Evolutionary conservation across 2,329 filamentous ascomycete species (phyloP).

Genomic region (Cercospora citrullina): DNA sequence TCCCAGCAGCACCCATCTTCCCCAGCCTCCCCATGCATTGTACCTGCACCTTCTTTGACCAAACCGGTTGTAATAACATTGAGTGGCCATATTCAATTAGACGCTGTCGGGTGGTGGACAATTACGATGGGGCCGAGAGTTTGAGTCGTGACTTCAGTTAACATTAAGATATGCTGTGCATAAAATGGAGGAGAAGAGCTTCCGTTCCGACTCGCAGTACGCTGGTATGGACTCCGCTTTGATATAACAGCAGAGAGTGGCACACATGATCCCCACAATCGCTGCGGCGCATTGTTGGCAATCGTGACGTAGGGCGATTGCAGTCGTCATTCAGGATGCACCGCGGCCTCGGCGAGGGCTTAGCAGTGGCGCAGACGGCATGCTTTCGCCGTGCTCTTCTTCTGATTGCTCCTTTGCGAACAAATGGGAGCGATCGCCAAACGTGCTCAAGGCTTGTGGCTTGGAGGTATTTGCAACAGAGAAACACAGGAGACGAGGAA

Average conservation of each 20-base stretch:
- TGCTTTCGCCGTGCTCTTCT: slow-evolving; percentile 10
- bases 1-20: slow-evolving; percentile 25
- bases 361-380: slow-evolving; percentile 10
- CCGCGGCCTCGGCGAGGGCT: slow-evolving; percentile 8
- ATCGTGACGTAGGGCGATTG: slow-evolving; percentile 3
- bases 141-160: neutral
- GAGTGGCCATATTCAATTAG: slow-evolving; percentile 10
- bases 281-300: slow-evolving; percentile 3
- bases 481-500: neutral
- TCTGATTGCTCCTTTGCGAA: neutral
- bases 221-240: neutral
- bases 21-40: slow-evolving; percentile 19
- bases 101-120: slow-evolving; percentile 7
- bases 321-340: slow-evolving; percentile 2
- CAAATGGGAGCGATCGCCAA: neutral
- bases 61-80: slow-evolving; percentile 12
- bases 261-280: slow-evolving; percentile 8
- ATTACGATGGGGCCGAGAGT: slow-evolving; percentile 13
- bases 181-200: neutral
- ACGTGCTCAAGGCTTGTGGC: neutral
- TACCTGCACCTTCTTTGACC: slow-evolving; percentile 3
- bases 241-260: slow-evolving; percentile 4
- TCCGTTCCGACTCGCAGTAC: neutral
- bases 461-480: neutral
- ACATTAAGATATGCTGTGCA: neutral